Evolutionary conservation across 495 filamentous ascomycete genomes (phyloP).

Genomic region (Neurospora intermedia): DNA sequence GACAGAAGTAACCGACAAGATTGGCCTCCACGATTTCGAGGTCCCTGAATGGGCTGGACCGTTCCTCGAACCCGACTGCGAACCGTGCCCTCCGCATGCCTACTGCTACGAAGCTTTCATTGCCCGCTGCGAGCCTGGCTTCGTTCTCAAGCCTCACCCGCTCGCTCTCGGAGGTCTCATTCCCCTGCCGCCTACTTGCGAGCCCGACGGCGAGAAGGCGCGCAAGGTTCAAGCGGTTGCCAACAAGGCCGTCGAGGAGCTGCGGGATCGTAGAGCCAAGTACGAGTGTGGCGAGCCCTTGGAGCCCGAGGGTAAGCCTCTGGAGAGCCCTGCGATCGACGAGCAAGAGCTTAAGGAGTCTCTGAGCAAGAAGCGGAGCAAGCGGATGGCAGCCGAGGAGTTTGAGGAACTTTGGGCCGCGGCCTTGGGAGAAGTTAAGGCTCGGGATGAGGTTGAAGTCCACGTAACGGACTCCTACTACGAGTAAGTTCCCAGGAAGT

Average conservation of each 20-base stretch:
- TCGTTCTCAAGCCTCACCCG: constrained; percentile 74
- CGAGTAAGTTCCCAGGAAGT: constrained; percentile 49
- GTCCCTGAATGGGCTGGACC: constrained; percentile 57
- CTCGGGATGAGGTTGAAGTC: constrained; percentile 69
- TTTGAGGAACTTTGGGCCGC: constrained; percentile 87
- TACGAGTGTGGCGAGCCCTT: constrained; percentile 76
- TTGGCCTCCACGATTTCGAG: constrained; percentile 30
- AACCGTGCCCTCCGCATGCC: constrained; percentile 85
- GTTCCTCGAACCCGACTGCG: constrained; percentile 69
- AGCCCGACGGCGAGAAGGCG: constrained; percentile 86
- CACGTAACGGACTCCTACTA: constrained; percentile 37
- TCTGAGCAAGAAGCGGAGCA: constrained; percentile 60
- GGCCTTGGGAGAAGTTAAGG: constrained; percentile 75
- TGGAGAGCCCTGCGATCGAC: constrained; percentile 52
- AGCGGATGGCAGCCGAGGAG: constrained; percentile 71
- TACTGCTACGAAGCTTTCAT: constrained; percentile 72
- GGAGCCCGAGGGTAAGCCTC: constrained; percentile 47
- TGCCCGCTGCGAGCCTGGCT: constrained; percentile 75
- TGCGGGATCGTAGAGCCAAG: constrained; percentile 75
- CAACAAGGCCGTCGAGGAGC: constrained; percentile 75
- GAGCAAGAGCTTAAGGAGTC: constrained; percentile 68
- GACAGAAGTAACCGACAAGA: constrained; percentile 22
- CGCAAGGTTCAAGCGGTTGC: constrained; percentile 78
- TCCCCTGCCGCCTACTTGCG: constrained; percentile 85
- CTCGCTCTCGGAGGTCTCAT: constrained; percentile 70